phyloP scores from a whole-genome alignment of 495 filamentous ascomycete species.

The Aspergillus baeticus region DNA sequence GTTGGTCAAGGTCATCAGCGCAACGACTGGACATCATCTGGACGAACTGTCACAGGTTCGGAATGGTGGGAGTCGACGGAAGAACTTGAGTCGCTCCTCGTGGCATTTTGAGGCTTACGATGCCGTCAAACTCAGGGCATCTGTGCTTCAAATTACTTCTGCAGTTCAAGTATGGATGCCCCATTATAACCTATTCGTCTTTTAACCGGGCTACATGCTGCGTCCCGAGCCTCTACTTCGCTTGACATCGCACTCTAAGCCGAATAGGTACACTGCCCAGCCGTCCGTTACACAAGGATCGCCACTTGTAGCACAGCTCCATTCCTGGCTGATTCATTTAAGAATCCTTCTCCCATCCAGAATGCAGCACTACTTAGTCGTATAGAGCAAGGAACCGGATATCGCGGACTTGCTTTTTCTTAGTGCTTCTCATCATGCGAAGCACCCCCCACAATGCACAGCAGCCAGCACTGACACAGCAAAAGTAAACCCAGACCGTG shows the following conservation, averaged over 20 bases:
- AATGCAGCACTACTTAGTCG: not conserved
- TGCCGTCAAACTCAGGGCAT: too few relatives aligned
- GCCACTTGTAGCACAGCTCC: not conserved
- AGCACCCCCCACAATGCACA: too few relatives aligned
- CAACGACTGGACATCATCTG: conserved; percentile 16
- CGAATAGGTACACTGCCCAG: not conserved
- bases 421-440: too few relatives aligned
- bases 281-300: not conserved
- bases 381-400: too few relatives aligned
- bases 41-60: conserved; percentile 6
- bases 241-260: not conserved
- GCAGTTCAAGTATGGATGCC: too few relatives aligned
- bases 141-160: too few relatives aligned
- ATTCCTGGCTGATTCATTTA: not conserved
- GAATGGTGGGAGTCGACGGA: not conserved
- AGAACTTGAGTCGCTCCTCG: too few relatives aligned
- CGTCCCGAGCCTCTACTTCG: not conserved
- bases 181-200: too few relatives aligned
- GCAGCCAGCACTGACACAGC: not conserved
- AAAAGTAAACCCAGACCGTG: not conserved
- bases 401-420: too few relatives aligned
- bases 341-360: not conserved
- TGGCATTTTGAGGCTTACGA: too few relatives aligned
- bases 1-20: conserved; percentile 10
- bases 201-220: too few relatives aligned